A percentile compares a stretch with the other conserved stretches of the same genome.
phyloP scores from a whole-genome alignment of 257 asterid species.

The Rubia yunnanensis region DNA sequence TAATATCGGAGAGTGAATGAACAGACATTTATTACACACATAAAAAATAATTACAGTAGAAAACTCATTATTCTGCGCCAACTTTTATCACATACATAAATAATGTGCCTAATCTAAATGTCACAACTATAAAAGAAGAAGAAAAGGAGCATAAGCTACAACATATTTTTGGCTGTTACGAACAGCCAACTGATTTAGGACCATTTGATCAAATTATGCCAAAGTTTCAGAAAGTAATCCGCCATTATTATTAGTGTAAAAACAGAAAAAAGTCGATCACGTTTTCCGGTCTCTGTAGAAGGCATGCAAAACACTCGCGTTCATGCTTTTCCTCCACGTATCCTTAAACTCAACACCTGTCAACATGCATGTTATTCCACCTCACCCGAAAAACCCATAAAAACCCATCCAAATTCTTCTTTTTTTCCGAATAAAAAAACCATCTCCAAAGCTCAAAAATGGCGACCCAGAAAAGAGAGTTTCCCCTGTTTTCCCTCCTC shows the following conservation, averaged over 20 bases:
- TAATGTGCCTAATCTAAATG: no score
- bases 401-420: background rate
- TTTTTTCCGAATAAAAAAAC: no score
- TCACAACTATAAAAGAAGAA: no score
- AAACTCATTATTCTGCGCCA: no score
- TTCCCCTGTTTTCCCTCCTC: conserved; percentile 12
- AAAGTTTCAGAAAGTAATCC: background rate
- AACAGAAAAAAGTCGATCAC: background rate
- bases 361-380: background rate
- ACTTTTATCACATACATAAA: no score
- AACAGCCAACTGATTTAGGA: background rate
- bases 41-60: no score
- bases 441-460: no score
- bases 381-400: background rate
- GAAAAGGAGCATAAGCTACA: no score
- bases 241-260: no score
- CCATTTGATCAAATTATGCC: background rate
- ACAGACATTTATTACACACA: no score
- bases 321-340: background rate
- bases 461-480: background rate
- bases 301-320: background rate
- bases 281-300: background rate
- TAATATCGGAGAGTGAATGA: no score
- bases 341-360: background rate
- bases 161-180: no score